Conservation (phyloP, 495 filamentous ascomycete species). For the Tetracladium marchalianum region DNA sequence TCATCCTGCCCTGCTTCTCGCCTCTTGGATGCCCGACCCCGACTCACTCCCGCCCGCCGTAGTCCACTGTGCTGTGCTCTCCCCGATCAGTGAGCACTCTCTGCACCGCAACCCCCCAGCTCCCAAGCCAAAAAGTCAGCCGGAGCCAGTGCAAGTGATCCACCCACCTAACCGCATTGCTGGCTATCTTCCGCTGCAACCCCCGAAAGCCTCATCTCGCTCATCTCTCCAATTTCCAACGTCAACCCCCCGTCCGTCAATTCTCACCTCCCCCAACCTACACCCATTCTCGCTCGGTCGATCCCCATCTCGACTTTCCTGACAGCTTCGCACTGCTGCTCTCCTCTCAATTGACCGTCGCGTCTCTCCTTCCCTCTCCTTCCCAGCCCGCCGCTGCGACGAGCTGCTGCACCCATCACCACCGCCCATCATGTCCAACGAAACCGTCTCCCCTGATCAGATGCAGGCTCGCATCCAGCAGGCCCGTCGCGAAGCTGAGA, state of each 20-base stretch:
- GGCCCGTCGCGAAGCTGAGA: slow-evolving; percentile 94
- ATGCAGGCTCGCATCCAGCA: slow-evolving; percentile 80
- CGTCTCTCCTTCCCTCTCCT: slow-evolving; percentile 9
- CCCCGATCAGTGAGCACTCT: too few species aligned
- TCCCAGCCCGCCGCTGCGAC: slow-evolving; percentile 7
- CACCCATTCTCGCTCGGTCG: slow-evolving; percentile 18
- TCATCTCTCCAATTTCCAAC: slow-evolving; percentile 15
- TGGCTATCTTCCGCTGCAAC: slow-evolving; percentile 2
- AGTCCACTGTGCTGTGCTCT: too few species aligned
- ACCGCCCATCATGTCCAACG: slow-evolving; percentile 29
- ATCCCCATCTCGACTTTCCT: slow-evolving; percentile 20
- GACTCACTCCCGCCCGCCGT: too few species aligned
- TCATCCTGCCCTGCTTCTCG: too few species aligned
- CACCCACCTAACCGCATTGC: slow-evolving; percentile 6
- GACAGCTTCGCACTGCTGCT: slow-evolving; percentile 2
- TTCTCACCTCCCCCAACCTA: slow-evolving; percentile 9
- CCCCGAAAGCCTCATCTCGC: slow-evolving; percentile 1
- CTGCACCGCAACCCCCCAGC: slow-evolving; percentile 3
- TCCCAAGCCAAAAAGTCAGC: slow-evolving; percentile 10
- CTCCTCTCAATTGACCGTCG: too few species aligned
- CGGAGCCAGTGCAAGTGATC: slow-evolving; percentile 16
- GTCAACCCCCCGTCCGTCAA: slow-evolving; percentile 9
- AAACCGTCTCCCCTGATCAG: slow-evolving; percentile 45
- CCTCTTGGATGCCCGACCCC: too few species aligned
- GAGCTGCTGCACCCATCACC: slow-evolving; percentile 13